A percentile compares a stretch with the other conserved stretches of the same genome.
These are phyloP conservation scores for Novymonas esmeraldas DNA, from an alignment of 208 protist species.

Conservation along the genomic window DNA sequence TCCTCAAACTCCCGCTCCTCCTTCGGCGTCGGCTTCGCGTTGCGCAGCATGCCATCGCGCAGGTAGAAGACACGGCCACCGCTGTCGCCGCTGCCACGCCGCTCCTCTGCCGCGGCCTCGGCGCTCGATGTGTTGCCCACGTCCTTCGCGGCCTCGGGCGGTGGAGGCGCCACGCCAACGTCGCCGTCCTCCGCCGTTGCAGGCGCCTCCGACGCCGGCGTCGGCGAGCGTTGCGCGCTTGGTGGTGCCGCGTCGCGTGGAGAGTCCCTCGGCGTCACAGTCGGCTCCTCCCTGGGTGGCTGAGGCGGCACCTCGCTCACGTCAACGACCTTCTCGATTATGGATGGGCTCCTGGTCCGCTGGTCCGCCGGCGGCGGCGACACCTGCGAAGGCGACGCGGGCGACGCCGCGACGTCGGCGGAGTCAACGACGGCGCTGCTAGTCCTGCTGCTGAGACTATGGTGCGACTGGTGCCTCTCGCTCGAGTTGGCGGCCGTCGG, in stretches of 20 bases:
- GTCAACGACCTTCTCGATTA: background rate
- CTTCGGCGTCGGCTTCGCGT: conserved; percentile 1
- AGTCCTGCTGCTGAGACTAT: background rate
- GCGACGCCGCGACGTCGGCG: no score
- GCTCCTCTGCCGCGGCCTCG: background rate
- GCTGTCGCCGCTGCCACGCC: background rate
- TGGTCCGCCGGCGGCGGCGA: background rate
- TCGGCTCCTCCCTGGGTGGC: background rate
- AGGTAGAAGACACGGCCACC: conserved; percentile 27
- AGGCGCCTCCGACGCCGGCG: no score
- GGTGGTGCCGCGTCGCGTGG: background rate
- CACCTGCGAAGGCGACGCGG: no score
- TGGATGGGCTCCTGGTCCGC: background rate
- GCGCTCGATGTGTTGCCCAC: background rate
- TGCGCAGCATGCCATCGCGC: conserved; percentile 8
- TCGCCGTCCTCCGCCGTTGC: background rate
- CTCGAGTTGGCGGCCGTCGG: no score
- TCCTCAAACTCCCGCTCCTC: conserved; percentile 4
- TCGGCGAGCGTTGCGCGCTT: no score
- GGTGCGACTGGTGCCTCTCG: no score
- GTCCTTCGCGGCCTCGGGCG: background rate
- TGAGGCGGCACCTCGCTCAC: background rate
- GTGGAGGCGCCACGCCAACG: background rate
- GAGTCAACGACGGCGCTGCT: background rate
- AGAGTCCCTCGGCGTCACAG: background rate